Evolutionary conservation across 371 early-diverging fungal species (phyloP).

Genomic region (Syncephalastrum monosporum): DNA sequence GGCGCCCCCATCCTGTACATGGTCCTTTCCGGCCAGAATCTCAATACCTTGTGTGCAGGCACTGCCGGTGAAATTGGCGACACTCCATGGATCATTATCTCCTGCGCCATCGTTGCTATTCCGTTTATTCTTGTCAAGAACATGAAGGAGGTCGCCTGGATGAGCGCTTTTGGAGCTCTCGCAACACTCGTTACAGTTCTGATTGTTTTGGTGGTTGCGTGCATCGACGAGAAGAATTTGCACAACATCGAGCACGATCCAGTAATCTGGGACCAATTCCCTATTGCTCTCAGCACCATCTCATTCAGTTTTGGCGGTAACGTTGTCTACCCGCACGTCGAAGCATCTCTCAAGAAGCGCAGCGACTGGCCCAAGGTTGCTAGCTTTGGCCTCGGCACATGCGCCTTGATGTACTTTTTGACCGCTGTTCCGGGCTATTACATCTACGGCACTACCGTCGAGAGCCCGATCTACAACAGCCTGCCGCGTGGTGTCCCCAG

Average conservation of each 20-base stretch:
- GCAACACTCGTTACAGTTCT: slow-evolving; percentile 48
- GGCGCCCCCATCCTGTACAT: slow-evolving; percentile 56
- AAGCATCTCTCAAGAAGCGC: slow-evolving; percentile 80
- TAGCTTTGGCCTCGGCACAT: slow-evolving; percentile 64
- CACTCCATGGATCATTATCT: slow-evolving; percentile 65
- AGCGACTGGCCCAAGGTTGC: slow-evolving; percentile 72
- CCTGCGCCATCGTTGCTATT: slow-evolving; percentile 50
- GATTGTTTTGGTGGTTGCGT: slow-evolving; percentile 44
- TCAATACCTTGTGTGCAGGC: slow-evolving; percentile 38
- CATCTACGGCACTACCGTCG: slow-evolving; percentile 70
- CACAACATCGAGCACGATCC: slow-evolving; percentile 31
- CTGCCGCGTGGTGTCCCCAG: slow-evolving; percentile 66
- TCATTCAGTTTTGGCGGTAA: slow-evolving; percentile 84
- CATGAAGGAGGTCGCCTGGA: slow-evolving; percentile 61
- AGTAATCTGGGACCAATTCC: slow-evolving; percentile 55
- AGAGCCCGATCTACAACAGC: slow-evolving; percentile 74
- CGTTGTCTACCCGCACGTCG: slow-evolving; percentile 83
- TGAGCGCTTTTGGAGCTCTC: slow-evolving; percentile 61
- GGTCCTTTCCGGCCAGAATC: slow-evolving; percentile 52
- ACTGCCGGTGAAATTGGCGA: slow-evolving; percentile 38
- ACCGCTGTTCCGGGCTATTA: slow-evolving; percentile 80
- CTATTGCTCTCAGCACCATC: slow-evolving; percentile 62
- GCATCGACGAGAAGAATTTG: slow-evolving; percentile 26
- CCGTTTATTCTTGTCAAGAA: slow-evolving; percentile 58
- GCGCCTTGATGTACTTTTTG: slow-evolving; percentile 73